phyloP scores from a whole-genome alignment of 179 eudicot genomes.

The Sideroxylon spinosum region DNA sequence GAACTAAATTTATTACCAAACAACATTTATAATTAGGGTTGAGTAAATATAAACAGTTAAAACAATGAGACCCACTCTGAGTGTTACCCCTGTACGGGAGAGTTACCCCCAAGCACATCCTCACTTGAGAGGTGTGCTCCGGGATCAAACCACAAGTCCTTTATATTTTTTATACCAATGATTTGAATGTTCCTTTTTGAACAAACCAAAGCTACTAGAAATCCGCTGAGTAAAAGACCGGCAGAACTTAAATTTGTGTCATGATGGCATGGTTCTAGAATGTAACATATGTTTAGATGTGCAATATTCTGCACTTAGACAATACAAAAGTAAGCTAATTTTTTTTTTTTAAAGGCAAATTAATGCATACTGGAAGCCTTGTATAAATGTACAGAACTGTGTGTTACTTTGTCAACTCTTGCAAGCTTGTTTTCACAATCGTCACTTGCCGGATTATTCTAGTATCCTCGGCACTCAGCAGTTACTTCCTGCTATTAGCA shows the following conservation, averaged over 20 bases:
- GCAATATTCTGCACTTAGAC: conserved; percentile 41
- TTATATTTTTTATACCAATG: no score
- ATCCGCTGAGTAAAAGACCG: background rate
- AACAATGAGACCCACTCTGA: no score
- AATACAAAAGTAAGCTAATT: background rate
- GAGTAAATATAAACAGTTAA: no score
- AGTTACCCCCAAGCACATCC: no score
- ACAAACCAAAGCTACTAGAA: background rate
- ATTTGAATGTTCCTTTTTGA: background rate
- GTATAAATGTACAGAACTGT: background rate
- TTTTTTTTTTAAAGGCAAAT: no score
- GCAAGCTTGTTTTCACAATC: conserved; percentile 43
- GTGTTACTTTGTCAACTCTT: conserved; percentile 60
- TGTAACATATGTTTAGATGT: conserved; percentile 72
- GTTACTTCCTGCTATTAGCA: no score
- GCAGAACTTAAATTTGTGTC: conserved; percentile 36
- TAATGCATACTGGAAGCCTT: background rate
- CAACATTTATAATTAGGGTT: no score
- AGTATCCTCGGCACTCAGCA: conserved; percentile 59
- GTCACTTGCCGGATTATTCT: conserved; percentile 36
- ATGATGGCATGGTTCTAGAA: conserved; percentile 90
- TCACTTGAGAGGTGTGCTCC: no score
- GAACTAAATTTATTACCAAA: no score
- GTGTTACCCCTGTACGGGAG: no score
- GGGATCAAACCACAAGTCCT: no score